A percentile compares a stretch with the other conserved stretches of the same genome.
phyloP scores from a whole-genome alignment of 2,329 filamentous ascomycete species.

The Dactylella cylindrospora region DNA sequence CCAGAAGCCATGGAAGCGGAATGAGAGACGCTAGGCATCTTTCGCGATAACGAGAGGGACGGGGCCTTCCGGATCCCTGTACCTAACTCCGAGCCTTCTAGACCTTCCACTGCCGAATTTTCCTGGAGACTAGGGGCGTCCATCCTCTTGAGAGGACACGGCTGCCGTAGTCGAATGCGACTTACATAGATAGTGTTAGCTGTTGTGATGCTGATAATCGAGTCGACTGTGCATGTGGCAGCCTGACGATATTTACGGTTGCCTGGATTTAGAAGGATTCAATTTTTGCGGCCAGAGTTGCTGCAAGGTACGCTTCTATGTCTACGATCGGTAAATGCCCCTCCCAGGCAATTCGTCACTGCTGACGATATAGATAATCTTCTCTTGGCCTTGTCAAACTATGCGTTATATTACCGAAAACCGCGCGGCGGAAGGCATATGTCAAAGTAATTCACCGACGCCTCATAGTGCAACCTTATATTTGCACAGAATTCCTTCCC shows the following conservation, averaged over 20 bases:
- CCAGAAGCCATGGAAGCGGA: conserved; percentile 13
- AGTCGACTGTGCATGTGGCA: conserved; percentile 26
- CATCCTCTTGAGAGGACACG: conserved; percentile 9
- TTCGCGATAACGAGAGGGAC: conserved; percentile 19
- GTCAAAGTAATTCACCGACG: conserved; percentile 8
- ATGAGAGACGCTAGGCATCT: conserved; percentile 39
- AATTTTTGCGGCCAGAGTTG: conserved; percentile 7
- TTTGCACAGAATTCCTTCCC: conserved; percentile 14
- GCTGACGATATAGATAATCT: not conserved
- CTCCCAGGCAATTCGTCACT: conserved; percentile 6
- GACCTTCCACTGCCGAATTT: conserved; percentile 29
- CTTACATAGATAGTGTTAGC: conserved; percentile 15
- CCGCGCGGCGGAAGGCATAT: not conserved
- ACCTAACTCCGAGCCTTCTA: conserved; percentile 35
- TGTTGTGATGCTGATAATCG: conserved; percentile 28
- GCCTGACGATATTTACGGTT: conserved; percentile 43
- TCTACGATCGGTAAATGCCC: conserved; percentile 8
- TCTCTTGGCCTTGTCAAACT: conserved; percentile 1
- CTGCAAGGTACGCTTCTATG: conserved; percentile 26
- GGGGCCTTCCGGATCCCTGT: conserved; percentile 35
- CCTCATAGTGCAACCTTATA: conserved; percentile 13
- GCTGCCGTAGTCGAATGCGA: conserved; percentile 8
- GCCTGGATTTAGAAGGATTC: conserved; percentile 37
- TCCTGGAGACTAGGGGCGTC: conserved; percentile 21
- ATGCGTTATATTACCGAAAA: not conserved